A percentile compares a stretch with the other conserved stretches of the same genome.
Evolutionary conservation across 768 basidiomycete species (phyloP).

Genomic region (Galerina marginata): DNA sequence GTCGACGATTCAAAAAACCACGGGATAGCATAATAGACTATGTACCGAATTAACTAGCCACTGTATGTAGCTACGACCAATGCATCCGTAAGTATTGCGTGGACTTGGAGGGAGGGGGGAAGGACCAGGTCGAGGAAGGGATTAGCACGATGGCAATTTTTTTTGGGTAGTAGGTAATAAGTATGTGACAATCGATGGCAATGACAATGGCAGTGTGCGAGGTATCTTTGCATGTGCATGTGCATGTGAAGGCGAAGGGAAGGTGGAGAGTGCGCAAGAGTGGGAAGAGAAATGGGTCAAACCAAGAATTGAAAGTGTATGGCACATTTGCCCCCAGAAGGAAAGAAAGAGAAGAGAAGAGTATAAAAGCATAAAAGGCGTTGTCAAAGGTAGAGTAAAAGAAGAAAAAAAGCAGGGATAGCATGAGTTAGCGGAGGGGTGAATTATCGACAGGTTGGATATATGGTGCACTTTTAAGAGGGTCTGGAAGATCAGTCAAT

Average conservation of each 20-base stretch:
- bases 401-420: no score
- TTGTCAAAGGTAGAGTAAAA: not conserved
- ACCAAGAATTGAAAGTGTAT: not conserved
- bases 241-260: not conserved
- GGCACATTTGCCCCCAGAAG: not conserved
- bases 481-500: no score
- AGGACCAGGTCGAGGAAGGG: not conserved
- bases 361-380: not conserved
- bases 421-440: no score
- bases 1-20: not conserved
- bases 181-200: not conserved
- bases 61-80: not conserved
- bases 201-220: not conserved
- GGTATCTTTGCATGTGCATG: slow-evolving; percentile 1
- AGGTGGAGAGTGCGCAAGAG: not conserved
- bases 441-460: no score
- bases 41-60: slow-evolving; percentile 1
- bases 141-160: not conserved
- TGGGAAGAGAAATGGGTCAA: not conserved
- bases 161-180: not conserved
- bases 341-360: not conserved
- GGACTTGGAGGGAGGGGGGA: no score
- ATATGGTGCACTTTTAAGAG: no score
- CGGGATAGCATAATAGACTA: not conserved
- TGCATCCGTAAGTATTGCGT: slow-evolving; percentile 2